Conservation (phyloP, 1,139 yeast species). For the Diutina sp. region DNA sequence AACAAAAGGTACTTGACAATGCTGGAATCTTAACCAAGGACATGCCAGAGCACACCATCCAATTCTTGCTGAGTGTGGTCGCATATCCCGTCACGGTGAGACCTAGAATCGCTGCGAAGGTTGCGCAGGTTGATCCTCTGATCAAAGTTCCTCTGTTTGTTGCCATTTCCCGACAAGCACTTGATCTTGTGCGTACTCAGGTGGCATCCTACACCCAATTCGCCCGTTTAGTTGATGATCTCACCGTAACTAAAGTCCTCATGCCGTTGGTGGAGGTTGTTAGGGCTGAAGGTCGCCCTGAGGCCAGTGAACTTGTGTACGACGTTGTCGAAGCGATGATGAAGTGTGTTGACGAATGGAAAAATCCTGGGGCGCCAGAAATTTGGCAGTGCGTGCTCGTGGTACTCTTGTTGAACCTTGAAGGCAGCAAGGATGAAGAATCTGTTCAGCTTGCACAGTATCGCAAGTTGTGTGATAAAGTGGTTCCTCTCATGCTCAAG, state of each 20-base stretch:
- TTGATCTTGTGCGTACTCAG: constrained; percentile 25
- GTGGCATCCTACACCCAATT: constrained; percentile 10
- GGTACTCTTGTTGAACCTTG: neutral
- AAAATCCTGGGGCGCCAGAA: neutral
- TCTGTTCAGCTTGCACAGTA: neutral
- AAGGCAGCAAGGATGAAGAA: neutral
- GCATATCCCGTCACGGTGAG: constrained; percentile 50
- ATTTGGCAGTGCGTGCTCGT: neutral
- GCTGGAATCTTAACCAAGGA: constrained; percentile 20
- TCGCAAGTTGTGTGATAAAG: neutral
- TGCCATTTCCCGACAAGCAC: constrained; percentile 43
- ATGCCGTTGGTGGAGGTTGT: neutral
- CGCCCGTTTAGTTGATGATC: neutral
- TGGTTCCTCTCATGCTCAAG: neutral
- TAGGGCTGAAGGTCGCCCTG: neutral
- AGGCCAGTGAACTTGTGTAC: neutral
- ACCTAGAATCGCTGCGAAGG: constrained; percentile 32
- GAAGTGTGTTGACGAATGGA: neutral
- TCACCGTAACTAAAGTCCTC: neutral
- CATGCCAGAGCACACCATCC: constrained; percentile 32
- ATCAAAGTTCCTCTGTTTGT: constrained; percentile 55
- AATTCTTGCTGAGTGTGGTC: constrained; percentile 39
- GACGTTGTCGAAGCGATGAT: neutral
- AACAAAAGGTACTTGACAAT: constrained; percentile 34
- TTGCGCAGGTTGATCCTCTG: constrained; percentile 14